Evolutionary conservation across 2,329 filamentous ascomycete genomes (phyloP).

Genomic region (Helotiales sp.): DNA sequence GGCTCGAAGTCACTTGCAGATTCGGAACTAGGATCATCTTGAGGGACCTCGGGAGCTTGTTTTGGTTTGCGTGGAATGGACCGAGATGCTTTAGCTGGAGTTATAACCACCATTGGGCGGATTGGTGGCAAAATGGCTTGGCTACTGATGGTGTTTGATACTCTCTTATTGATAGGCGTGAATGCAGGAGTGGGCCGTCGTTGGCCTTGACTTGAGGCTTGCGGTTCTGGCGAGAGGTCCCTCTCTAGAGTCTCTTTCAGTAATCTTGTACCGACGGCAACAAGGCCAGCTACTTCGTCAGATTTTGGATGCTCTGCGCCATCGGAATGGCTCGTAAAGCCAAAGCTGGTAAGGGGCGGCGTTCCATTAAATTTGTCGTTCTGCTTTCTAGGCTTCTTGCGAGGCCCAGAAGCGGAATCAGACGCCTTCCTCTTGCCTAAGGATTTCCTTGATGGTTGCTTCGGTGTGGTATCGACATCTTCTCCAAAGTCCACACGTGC

Average conservation of each 20-base stretch:
- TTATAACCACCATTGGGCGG: neutral
- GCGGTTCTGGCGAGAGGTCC: neutral
- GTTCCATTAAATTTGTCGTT: slow-evolving; percentile 10
- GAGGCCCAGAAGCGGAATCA: neutral
- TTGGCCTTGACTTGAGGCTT: neutral
- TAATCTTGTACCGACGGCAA: neutral
- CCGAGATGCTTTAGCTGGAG: neutral
- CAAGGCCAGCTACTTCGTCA: neutral
- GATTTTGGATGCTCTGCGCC: too few species aligned
- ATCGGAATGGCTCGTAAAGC: slow-evolving; percentile 3
- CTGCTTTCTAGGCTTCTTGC: slow-evolving; percentile 20
- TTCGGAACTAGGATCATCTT: neutral
- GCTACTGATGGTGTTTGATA: neutral
- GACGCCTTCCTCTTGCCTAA: slow-evolving; percentile 28
- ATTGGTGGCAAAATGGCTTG: neutral
- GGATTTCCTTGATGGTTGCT: slow-evolving; percentile 24
- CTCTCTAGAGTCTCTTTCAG: neutral
- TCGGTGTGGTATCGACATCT: neutral
- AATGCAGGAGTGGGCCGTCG: slow-evolving; percentile 7
- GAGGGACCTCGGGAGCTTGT: neutral
- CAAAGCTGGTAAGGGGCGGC: slow-evolving; percentile 9
- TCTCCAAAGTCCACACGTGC: neutral
- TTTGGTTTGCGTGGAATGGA: neutral
- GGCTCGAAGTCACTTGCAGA: slow-evolving; percentile 4
- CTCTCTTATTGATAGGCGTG: slow-evolving; percentile 12